phyloP scores from a whole-genome alignment of 2,329 filamentous ascomycete genomes.

The Allantophomopsis cytisporea region DNA sequence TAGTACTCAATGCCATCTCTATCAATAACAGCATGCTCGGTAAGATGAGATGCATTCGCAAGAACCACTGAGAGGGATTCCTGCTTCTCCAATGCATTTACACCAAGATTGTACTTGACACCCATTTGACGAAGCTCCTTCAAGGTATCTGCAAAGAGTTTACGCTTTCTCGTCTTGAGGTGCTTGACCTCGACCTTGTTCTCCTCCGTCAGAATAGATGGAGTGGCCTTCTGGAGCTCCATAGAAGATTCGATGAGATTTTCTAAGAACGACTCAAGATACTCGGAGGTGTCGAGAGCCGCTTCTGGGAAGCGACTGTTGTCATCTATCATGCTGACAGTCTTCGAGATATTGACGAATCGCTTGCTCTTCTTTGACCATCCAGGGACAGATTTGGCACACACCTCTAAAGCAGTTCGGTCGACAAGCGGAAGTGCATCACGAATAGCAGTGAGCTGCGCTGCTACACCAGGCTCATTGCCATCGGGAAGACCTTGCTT shows the following conservation, averaged over 20 bases:
- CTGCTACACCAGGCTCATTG: slow-evolving; percentile 7
- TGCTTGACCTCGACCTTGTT: slow-evolving; percentile 78
- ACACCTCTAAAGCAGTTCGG: slow-evolving; percentile 12
- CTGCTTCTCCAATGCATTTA: slow-evolving; percentile 61
- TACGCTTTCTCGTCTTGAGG: slow-evolving; percentile 80
- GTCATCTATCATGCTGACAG: slow-evolving; percentile 61
- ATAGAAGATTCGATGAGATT: slow-evolving; percentile 54
- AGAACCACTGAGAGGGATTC: slow-evolving; percentile 57
- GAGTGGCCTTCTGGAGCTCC: slow-evolving; percentile 74
- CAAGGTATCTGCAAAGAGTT: slow-evolving; percentile 78
- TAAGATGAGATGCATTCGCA: slow-evolving; percentile 34
- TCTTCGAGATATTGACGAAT: slow-evolving; percentile 56
- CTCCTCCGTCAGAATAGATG: slow-evolving; percentile 67
- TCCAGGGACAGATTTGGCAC: slow-evolving; percentile 16
- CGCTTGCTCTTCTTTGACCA: slow-evolving; percentile 40
- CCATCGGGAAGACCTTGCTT: slow-evolving; percentile 45
- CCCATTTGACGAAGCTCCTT: slow-evolving; percentile 81
- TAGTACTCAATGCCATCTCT: slow-evolving; percentile 47
- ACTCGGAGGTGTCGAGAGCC: slow-evolving; percentile 38
- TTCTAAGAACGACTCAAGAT: slow-evolving; percentile 54
- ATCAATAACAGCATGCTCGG: slow-evolving; percentile 4
- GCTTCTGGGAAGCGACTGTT: slow-evolving; percentile 38
- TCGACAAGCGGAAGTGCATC: slow-evolving; percentile 10
- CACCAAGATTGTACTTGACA: slow-evolving; percentile 68
- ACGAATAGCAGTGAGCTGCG: background rate